phyloP scores from a whole-genome alignment of 805 yeast species.

The Lipomyces yamadae region DNA sequence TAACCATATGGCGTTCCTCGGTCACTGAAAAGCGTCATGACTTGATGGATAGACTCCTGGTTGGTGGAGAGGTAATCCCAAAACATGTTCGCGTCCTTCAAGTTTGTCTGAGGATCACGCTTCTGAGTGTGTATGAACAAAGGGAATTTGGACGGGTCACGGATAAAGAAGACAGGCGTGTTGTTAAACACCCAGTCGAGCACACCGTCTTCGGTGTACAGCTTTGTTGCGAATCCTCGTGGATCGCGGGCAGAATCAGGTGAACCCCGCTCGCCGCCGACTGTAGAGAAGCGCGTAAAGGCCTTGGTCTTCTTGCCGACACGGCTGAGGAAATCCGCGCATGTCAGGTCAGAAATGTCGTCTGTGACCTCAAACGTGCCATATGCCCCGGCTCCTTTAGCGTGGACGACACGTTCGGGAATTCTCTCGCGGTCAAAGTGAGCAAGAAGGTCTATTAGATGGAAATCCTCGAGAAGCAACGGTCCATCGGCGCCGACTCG shows the following conservation, averaged over 20 bases:
- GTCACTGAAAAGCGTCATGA: slow-evolving; percentile 61
- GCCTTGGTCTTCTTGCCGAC: slow-evolving; percentile 81
- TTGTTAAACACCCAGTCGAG: slow-evolving; percentile 76
- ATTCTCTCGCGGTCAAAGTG: slow-evolving; percentile 68
- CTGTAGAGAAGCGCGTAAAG: slow-evolving; percentile 64
- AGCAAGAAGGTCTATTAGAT: slow-evolving; percentile 59
- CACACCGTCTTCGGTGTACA: slow-evolving; percentile 70
- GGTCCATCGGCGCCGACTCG: slow-evolving; percentile 62
- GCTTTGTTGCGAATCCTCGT: slow-evolving; percentile 68
- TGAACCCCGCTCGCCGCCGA: slow-evolving; percentile 71
- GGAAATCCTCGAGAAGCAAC: slow-evolving; percentile 60
- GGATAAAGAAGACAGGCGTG: slow-evolving; percentile 68
- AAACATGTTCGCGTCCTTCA: slow-evolving; percentile 59
- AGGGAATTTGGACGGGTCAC: slow-evolving; percentile 69
- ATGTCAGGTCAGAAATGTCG: slow-evolving; percentile 57
- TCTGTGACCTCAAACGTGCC: slow-evolving; percentile 65
- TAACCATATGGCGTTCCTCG: slow-evolving; percentile 63
- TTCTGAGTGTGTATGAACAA: slow-evolving; percentile 71
- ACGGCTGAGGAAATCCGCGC: slow-evolving; percentile 57
- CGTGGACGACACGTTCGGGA: slow-evolving; percentile 72
- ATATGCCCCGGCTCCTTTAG: slow-evolving; percentile 68
- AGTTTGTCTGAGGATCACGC: slow-evolving; percentile 66
- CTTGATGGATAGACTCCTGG: slow-evolving; percentile 63
- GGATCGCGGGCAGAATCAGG: slow-evolving; percentile 73
- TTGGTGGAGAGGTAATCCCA: slow-evolving; percentile 65